A percentile compares a stretch with the other conserved stretches of the same genome.
These are phyloP conservation scores for Colletotrichum camelliae DNA, from an alignment of 2,329 filamentous ascomycete species.

Conservation along the genomic window DNA sequence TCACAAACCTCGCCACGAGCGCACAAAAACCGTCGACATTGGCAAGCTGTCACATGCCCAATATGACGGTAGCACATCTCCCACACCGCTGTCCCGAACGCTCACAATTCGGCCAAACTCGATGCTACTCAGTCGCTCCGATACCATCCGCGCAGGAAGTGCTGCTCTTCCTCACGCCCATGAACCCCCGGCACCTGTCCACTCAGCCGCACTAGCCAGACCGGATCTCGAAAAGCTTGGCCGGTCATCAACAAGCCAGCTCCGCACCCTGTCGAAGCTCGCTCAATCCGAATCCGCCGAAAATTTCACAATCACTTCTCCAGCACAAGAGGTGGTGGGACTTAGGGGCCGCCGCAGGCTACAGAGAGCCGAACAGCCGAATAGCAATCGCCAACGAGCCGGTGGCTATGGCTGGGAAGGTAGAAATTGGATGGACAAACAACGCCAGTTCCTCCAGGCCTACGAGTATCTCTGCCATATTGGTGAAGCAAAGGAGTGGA, in stretches of 20 bases:
- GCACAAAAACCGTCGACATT: slow-evolving; percentile 71
- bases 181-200: slow-evolving; percentile 37
- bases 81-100: slow-evolving; percentile 47
- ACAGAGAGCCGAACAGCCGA: slow-evolving; percentile 70
- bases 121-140: slow-evolving; percentile 64
- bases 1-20: slow-evolving; percentile 50
- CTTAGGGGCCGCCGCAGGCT: slow-evolving; percentile 83
- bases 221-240: slow-evolving; percentile 84
- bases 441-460: slow-evolving; percentile 92
- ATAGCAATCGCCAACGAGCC: slow-evolving; percentile 46
- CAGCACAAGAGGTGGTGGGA: slow-evolving; percentile 86
- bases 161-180: slow-evolving; percentile 34
- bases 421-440: slow-evolving; percentile 98
- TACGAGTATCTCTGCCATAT: slow-evolving; percentile 99
- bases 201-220: slow-evolving; percentile 57
- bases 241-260: slow-evolving; percentile 87
- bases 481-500: slow-evolving; percentile 98
- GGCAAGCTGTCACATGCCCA: slow-evolving; percentile 58
- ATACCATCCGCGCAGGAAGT: slow-evolving; percentile 50
- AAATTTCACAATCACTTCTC: slow-evolving; percentile 79
- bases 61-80: slow-evolving; percentile 44
- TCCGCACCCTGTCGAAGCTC: slow-evolving; percentile 85
- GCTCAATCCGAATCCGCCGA: slow-evolving; percentile 77
- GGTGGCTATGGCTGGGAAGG: slow-evolving; percentile 75
- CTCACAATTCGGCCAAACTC: slow-evolving; percentile 60